Conservation (phyloP, 345 rosid species). For the Stellera chamaejasme region DNA sequence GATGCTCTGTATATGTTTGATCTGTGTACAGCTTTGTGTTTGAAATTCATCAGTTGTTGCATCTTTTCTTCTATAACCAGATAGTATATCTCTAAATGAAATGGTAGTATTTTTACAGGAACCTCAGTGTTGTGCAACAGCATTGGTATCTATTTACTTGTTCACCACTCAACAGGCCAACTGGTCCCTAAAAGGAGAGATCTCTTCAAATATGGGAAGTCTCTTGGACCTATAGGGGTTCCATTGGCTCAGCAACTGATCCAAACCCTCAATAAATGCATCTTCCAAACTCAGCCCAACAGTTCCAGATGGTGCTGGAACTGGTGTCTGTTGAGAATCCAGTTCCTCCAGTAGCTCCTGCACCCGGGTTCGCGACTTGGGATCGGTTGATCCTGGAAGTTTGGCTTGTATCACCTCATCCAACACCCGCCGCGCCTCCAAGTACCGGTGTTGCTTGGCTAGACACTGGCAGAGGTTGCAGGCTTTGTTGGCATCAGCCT, state of each 20-base stretch:
- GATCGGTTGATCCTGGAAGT: conserved; percentile 43
- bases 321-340: conserved; percentile 4
- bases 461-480: conserved; percentile 73
- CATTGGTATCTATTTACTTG: neutral
- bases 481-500: conserved; percentile 88
- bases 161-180: conserved; percentile 50
- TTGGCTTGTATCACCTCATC: conserved; percentile 31
- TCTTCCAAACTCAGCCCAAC: conserved; percentile 28
- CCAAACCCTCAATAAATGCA: conserved; percentile 52
- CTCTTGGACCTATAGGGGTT: conserved; percentile 57
- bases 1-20: conserved; percentile 21
- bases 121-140: neutral
- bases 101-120: neutral
- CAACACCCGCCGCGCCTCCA: conserved; percentile 45
- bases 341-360: conserved; percentile 42
- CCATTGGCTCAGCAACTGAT: conserved; percentile 57
- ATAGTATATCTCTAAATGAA: neutral
- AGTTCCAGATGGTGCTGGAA: neutral
- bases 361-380: conserved; percentile 40
- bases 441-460: conserved; percentile 46
- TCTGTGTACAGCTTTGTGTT: conserved; percentile 28
- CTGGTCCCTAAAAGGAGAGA: conserved; percentile 75
- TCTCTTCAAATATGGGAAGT: conserved; percentile 84
- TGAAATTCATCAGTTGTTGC: conserved; percentile 5
- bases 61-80: neutral